phyloP scores from a whole-genome alignment of 1,284 basidiomycete genomes.

The Sparassis latifolia region DNA sequence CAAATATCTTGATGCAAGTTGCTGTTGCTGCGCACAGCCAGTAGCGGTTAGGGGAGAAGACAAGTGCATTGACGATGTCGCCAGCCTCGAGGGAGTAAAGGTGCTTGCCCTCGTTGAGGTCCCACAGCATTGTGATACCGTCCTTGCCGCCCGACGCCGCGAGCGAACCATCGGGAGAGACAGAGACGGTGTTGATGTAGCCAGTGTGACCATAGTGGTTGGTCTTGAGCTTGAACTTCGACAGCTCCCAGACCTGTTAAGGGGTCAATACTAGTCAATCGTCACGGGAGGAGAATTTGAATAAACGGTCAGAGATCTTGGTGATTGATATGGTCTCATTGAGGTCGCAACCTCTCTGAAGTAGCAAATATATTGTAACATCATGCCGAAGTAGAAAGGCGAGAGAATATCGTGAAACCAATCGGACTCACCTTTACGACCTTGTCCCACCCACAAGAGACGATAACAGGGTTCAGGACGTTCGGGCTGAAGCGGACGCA shows the following conservation, averaged over 20 bases:
- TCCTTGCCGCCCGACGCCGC: conserved; percentile 99
- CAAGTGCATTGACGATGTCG: conserved; percentile 97
- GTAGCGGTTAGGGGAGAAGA: conserved; percentile 99
- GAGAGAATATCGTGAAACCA: conserved; percentile 7
- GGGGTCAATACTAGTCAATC: conserved; percentile 12
- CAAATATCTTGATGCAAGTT: conserved; percentile 98
- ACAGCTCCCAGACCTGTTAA: conserved; percentile 95
- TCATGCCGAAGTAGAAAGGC: conserved; percentile 29
- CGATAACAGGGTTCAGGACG: conserved; percentile 96
- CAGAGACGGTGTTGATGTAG: conserved; percentile 98
- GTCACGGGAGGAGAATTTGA: not conserved
- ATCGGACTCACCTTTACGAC: conserved; percentile 89
- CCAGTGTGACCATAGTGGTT: conserved; percentile 99
- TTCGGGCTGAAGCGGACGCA: conserved; percentile 99
- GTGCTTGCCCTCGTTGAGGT: conserved; percentile 99
- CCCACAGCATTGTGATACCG: conserved; percentile 99
- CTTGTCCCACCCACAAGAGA: conserved; percentile 99
- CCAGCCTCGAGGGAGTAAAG: conserved; percentile 99
- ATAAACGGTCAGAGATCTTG: conserved; percentile 63
- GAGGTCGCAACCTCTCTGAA: conserved; percentile 64
- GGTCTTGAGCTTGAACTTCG: conserved; percentile 99
- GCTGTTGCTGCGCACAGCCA: conserved; percentile 99
- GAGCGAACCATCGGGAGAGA: conserved; percentile 98
- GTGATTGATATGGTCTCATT: conserved; percentile 69
- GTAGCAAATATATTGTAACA: conserved; percentile 74